phyloP scores from a whole-genome alignment of 176 grass and related monocot genomes.

The Oryza longistaminata region DNA sequence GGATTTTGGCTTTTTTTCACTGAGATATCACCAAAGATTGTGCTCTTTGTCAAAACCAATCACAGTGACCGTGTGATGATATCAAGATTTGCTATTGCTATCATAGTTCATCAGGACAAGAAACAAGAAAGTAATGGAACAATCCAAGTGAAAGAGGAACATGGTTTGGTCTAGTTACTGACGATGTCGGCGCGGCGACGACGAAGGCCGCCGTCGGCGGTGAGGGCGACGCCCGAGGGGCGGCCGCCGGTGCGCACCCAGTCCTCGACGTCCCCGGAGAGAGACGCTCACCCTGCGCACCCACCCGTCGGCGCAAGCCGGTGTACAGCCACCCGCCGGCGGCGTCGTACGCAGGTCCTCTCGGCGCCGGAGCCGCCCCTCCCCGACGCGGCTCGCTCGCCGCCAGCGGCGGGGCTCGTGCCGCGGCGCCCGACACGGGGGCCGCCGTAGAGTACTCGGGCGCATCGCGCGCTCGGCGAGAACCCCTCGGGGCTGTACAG shows the following conservation, averaged over 20 bases:
- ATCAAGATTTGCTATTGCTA: too few species aligned
- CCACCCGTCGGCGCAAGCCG: slow-evolving; percentile 79
- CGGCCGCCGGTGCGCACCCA: slow-evolving; percentile 66
- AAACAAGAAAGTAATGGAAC: background rate
- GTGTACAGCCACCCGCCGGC: slow-evolving; percentile 61
- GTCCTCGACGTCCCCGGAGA: slow-evolving; percentile 50
- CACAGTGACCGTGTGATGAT: too few species aligned
- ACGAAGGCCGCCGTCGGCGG: slow-evolving; percentile 46
- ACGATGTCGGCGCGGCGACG: slow-evolving; percentile 66
- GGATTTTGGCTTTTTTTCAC: too few species aligned
- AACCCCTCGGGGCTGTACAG: slow-evolving; percentile 50
- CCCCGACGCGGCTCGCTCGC: slow-evolving; percentile 57
- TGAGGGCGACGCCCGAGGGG: slow-evolving; percentile 62
- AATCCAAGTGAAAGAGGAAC: background rate
- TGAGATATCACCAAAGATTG: too few species aligned
- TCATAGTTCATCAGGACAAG: too few species aligned
- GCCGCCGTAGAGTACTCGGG: slow-evolving; percentile 47
- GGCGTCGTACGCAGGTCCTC: slow-evolving; percentile 77
- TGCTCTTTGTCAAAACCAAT: too few species aligned
- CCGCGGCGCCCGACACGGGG: slow-evolving; percentile 36
- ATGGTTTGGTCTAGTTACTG: background rate
- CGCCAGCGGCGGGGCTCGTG: slow-evolving; percentile 40
- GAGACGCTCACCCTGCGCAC: slow-evolving; percentile 57
- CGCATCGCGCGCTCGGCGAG: slow-evolving; percentile 55
- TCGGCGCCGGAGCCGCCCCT: slow-evolving; percentile 58